These are phyloP conservation scores for Boletellus ananas DNA, from an alignment of 768 basidiomycete genomes.

Conservation along the genomic window DNA sequence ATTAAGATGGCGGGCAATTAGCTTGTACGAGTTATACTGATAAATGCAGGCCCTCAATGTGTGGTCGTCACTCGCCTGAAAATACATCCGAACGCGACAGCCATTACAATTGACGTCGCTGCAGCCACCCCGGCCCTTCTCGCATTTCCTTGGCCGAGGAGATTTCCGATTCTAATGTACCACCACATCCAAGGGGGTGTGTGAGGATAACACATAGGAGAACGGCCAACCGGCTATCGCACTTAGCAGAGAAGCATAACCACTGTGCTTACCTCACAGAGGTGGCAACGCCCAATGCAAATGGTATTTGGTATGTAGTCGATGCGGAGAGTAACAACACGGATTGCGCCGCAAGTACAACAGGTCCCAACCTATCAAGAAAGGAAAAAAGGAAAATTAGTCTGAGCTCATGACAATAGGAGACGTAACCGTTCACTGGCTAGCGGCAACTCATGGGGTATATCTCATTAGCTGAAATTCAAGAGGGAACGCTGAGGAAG, in stretches of 20 bases:
- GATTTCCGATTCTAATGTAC: slow-evolving; percentile 69
- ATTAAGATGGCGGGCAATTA: background rate
- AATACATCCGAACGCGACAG: slow-evolving; percentile 58
- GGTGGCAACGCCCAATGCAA: slow-evolving; percentile 74
- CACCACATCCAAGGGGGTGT: background rate
- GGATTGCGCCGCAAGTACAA: slow-evolving; percentile 82
- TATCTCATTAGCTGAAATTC: background rate
- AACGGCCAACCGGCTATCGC: background rate
- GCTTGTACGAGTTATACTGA: background rate
- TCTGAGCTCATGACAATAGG: background rate
- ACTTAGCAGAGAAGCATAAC: background rate
- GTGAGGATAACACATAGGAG: background rate
- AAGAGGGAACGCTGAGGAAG: background rate
- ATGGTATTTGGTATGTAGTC: slow-evolving; percentile 79
- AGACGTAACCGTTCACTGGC: slow-evolving; percentile 36
- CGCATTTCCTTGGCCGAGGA: slow-evolving; percentile 77
- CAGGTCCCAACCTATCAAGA: slow-evolving; percentile 64
- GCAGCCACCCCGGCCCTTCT: slow-evolving; percentile 69
- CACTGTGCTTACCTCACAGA: slow-evolving; percentile 65
- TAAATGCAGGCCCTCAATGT: background rate
- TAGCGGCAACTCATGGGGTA: slow-evolving; percentile 44
- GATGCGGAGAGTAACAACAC: slow-evolving; percentile 76
- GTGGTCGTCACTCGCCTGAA: slow-evolving; percentile 47
- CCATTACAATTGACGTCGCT: slow-evolving; percentile 60
- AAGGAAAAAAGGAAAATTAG: slow-evolving; percentile 5